phyloP scores from a whole-genome alignment of 176 grass and related monocot species.

The Pontederia crassipes region DNA sequence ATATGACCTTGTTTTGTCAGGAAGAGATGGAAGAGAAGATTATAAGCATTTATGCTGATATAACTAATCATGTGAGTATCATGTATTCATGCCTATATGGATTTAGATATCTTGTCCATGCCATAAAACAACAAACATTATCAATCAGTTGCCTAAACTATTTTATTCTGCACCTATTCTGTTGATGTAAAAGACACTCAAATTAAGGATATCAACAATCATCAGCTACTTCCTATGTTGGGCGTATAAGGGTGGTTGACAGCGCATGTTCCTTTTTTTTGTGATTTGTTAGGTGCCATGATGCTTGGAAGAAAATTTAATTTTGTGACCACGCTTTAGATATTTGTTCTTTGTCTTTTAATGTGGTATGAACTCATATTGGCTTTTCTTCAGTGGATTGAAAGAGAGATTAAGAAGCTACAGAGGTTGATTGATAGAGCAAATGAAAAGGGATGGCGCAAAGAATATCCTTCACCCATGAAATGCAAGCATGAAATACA shows the following conservation, averaged over 20 bases:
- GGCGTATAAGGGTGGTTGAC: no score
- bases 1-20: conserved; percentile 37
- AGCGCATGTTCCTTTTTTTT: no score
- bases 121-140: neutral
- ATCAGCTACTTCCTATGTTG: no score
- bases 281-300: no score
- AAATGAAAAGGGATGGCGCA: conserved; percentile 49
- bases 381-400: conserved; percentile 65
- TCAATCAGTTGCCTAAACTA: neutral
- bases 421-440: conserved; percentile 40
- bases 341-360: neutral
- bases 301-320: neutral
- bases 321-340: neutral
- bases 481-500: neutral
- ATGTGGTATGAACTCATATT: conserved; percentile 5
- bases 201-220: no score
- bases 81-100: neutral
- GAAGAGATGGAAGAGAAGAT: conserved; percentile 58
- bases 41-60: conserved; percentile 44
- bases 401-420: conserved; percentile 46
- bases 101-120: neutral
- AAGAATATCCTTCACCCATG: conserved; percentile 68
- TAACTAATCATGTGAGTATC: conserved; percentile 70
- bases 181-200: no score
- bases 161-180: no score